Conservation (phyloP, 305 asterid genomes). For the Andrographis paniculata region DNA sequence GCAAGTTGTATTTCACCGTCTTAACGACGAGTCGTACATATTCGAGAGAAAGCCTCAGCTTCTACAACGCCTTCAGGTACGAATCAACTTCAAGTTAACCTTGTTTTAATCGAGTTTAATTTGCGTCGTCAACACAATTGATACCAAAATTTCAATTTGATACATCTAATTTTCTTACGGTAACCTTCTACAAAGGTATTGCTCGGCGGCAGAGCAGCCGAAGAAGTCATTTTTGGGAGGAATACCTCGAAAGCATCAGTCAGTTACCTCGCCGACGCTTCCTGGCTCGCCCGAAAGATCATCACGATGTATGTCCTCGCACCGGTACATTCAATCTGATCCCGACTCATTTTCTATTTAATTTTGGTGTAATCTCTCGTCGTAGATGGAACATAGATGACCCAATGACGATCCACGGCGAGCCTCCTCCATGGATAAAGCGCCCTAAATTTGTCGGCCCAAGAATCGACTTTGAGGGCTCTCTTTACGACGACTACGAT, state of each 20-base stretch:
- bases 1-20: slow-evolving; percentile 86
- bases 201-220: slow-evolving; percentile 97
- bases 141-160: too few relatives aligned
- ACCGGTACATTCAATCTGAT: slow-evolving; percentile 10
- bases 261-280: slow-evolving; percentile 90
- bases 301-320: slow-evolving; percentile 57
- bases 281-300: slow-evolving; percentile 98
- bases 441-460: slow-evolving; percentile 70
- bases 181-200: slow-evolving; percentile 48
- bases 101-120: too few relatives aligned
- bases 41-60: slow-evolving; percentile 87
- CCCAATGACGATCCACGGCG: slow-evolving; percentile 88
- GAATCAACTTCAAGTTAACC: too few relatives aligned
- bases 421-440: slow-evolving; percentile 91
- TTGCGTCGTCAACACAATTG: too few relatives aligned
- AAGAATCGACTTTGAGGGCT: slow-evolving; percentile 85
- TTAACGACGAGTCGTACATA: slow-evolving; percentile 72
- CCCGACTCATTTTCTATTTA: slow-evolving; percentile 3
- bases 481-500: slow-evolving; percentile 72
- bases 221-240: slow-evolving; percentile 84
- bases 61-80: slow-evolving; percentile 98
- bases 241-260: slow-evolving; percentile 91
- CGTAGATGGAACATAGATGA: slow-evolving; percentile 86
- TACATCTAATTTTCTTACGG: too few relatives aligned
- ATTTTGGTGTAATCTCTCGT: slow-evolving; percentile 8